Percentiles rank a stretch among this genome's conserved stretches.
Conservation (phyloP, 345 rosid genomes). For the Cardamine resedifolia region DNA sequence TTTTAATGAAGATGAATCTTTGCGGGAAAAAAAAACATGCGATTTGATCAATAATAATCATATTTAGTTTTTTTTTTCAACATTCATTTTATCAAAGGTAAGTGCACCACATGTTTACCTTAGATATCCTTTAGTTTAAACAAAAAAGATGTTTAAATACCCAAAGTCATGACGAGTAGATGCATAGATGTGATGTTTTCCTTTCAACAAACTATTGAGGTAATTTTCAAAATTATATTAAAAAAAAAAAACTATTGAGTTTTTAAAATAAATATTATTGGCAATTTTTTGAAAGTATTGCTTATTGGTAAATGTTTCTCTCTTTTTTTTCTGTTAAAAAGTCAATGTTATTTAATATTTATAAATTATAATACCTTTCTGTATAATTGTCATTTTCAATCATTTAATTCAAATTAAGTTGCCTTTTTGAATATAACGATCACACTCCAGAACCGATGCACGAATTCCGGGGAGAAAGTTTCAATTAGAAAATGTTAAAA, state of each 20-base stretch:
- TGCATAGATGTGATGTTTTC: background rate
- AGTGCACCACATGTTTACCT: conserved; percentile 7
- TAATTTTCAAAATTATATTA: no score
- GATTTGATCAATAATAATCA: background rate
- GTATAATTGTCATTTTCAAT: conserved; percentile 31
- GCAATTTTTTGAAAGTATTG: background rate
- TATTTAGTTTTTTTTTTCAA: background rate
- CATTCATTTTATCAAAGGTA: background rate
- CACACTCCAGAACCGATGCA: conserved; percentile 25
- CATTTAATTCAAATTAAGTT: conserved; percentile 32
- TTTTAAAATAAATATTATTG: background rate
- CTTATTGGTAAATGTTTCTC: background rate
- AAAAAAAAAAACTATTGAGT: no score
- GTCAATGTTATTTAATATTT: conserved; percentile 10
- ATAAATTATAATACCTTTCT: conserved; percentile 10
- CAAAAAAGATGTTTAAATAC: background rate
- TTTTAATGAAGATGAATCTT: no score
- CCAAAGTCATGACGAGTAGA: background rate
- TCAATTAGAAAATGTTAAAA: background rate
- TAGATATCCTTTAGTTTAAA: background rate
- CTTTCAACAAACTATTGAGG: background rate
- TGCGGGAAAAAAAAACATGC: no score
- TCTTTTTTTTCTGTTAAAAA: background rate
- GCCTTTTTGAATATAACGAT: conserved; percentile 27
- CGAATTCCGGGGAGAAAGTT: conserved; percentile 25